Evolutionary conservation across 306 rosid genomes (phyloP).

Genomic region (Amphicarpaea edgeworthii): DNA sequence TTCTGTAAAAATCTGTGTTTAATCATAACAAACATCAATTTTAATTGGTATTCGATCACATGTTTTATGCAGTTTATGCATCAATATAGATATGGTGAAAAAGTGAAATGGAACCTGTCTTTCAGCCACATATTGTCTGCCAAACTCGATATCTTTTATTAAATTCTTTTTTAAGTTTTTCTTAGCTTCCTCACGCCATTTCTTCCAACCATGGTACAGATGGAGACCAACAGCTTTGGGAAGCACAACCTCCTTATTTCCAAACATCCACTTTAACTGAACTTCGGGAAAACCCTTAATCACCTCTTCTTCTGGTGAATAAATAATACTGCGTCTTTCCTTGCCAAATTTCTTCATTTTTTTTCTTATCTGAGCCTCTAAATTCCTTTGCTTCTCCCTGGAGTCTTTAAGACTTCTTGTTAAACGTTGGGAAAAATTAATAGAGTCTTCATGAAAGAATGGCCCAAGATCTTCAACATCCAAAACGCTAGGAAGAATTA

Average conservation of each 20-base stretch:
- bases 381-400: constrained; percentile 70
- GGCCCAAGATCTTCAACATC: constrained; percentile 70
- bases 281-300: constrained; percentile 90
- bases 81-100: constrained; percentile 16
- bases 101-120: constrained; percentile 67
- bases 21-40: constrained; percentile 6
- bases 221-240: constrained; percentile 84
- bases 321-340: constrained; percentile 66
- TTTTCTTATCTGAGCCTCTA: constrained; percentile 71
- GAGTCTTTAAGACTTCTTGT: constrained; percentile 74
- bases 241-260: constrained; percentile 80
- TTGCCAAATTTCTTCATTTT: constrained; percentile 71
- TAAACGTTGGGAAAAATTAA: constrained; percentile 66
- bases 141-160: constrained; percentile 71
- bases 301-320: constrained; percentile 80
- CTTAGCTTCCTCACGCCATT: constrained; percentile 90
- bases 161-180: constrained; percentile 72
- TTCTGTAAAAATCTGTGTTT: neutral
- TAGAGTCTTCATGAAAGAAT: constrained; percentile 65
- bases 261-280: constrained; percentile 90
- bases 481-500: constrained; percentile 74
- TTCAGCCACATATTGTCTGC: constrained; percentile 70
- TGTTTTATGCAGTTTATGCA: constrained; percentile 14
- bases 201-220: constrained; percentile 92
- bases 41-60: constrained; percentile 11